Conservation (phyloP, 352 stramenopile genomes). For the Phytophthora foliorum region DNA sequence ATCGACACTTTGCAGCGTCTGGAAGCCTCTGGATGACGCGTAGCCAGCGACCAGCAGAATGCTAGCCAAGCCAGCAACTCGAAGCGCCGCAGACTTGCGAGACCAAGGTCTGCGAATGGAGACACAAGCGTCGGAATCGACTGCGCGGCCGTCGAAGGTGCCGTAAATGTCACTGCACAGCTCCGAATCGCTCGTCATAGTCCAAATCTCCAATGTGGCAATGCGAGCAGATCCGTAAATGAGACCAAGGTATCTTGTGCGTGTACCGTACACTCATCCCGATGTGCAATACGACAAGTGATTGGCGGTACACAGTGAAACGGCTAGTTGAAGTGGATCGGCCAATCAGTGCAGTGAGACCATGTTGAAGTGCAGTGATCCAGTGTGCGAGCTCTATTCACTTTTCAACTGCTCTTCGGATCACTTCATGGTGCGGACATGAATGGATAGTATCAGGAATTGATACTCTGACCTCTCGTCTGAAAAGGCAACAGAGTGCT, state of each 20-base stretch:
- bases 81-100: conserved; percentile 25
- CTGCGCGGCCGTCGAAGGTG: conserved; percentile 46
- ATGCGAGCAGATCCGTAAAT: conserved; percentile 18
- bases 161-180: conserved; percentile 50
- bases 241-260: conserved; percentile 12
- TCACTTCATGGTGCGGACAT: too few species aligned
- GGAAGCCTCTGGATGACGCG: conserved; percentile 12
- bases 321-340: background rate
- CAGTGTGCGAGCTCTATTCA: too few species aligned
- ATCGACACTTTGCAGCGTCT: conserved; percentile 15
- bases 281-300: background rate
- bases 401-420: too few species aligned
- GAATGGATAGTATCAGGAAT: too few species aligned
- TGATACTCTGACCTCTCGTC: too few species aligned
- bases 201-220: too few species aligned
- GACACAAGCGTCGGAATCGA: conserved; percentile 15
- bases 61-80: conserved; percentile 34
- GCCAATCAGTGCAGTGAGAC: background rate
- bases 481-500: too few species aligned
- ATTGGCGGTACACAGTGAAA: background rate
- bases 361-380: too few species aligned
- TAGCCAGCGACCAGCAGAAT: conserved; percentile 43
- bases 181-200: conserved; percentile 36
- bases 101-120: background rate
- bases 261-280: background rate